Evolutionary conservation across 176 grass and related monocot species (phyloP), one percentile per base, ranked within the genome.

Genomic region (Chrysopogon serrulatus): DNA sequence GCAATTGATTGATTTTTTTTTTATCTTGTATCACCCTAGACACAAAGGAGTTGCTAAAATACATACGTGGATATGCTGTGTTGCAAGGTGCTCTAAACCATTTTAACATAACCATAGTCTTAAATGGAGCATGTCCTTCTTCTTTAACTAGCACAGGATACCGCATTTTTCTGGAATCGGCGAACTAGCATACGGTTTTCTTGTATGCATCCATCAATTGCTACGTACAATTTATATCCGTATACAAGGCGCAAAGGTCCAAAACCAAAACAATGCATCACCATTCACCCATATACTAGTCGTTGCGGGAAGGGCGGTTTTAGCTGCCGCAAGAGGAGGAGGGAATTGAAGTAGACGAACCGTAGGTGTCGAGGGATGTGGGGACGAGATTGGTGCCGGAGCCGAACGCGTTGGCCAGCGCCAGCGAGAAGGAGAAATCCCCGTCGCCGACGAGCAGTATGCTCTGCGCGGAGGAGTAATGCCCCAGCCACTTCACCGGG

Each of bases 381-480:
- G 80, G 64, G 32, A 90, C 87, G 43, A 93, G 67, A 43, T 79
- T 90, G 11, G 34, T 44, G 31, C 80, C 87, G 71, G 91, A 90
- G 87, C 91, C 81, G 49, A 93, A 92, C 16, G 75, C 79, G 26
- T 17, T 36, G 84, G 91, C 87, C 62, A 92, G 87, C 24, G 87
- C 51, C 76, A 81, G 45, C 11, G 91, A 81, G 87, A 90, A 92
- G n/a, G 87, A 93, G 81, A 93, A 87, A 51, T 87, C 87, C 33
- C 87, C 87, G 37, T 93, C 87, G 34, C 91, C 91, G 43, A 90
- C 44, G 14, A 79, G 48, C 61, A 92, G 63, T 15, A 90, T 90
- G 71, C 34, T 42, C 10, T 90, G 87, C 51, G 11, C 10, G 21
- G 87, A 85, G 4, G 68, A 77, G 79, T 89, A 92, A 2, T 81